A percentile compares a stretch with the other conserved stretches of the same genome.
Conservation (phyloP, 1,284 basidiomycete species). For the Phellinidium pouzarii region DNA sequence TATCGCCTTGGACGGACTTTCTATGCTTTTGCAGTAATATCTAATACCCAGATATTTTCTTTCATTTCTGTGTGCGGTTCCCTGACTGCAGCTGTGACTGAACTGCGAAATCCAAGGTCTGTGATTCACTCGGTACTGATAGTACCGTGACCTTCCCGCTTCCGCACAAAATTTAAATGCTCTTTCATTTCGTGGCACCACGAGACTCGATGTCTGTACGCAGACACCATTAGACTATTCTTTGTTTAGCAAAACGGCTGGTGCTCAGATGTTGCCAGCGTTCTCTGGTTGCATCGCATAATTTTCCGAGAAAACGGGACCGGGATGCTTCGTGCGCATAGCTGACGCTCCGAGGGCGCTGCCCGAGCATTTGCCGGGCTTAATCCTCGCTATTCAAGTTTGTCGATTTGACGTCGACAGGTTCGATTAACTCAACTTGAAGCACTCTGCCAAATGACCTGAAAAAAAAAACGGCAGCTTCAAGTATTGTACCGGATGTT, state of each 20-base stretch:
- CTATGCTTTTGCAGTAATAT: neutral
- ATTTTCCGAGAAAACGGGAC: neutral
- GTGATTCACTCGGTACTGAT: too few relatives aligned
- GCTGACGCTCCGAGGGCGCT: neutral
- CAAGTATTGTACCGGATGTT: neutral
- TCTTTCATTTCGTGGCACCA: too few relatives aligned
- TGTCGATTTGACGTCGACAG: neutral
- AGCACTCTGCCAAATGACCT: neutral
- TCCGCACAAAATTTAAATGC: too few relatives aligned
- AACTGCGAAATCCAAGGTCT: neutral
- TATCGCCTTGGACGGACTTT: neutral
- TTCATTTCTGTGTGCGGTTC: neutral
- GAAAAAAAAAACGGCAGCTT: too few relatives aligned
- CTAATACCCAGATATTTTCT: constrained; percentile 1
- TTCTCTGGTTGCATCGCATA: neutral
- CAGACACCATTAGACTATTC: too few relatives aligned
- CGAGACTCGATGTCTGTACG: too few relatives aligned
- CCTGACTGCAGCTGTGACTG: neutral
- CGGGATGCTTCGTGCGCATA: neutral
- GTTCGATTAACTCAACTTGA: neutral
- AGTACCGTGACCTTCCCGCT: too few relatives aligned
- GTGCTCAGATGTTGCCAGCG: neutral
- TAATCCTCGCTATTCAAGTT: neutral
- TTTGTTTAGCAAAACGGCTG: too few relatives aligned
- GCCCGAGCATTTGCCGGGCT: constrained; percentile 10